Conservation (phyloP, 495 filamentous ascomycete genomes). For the Trichoderma asperelloides region DNA sequence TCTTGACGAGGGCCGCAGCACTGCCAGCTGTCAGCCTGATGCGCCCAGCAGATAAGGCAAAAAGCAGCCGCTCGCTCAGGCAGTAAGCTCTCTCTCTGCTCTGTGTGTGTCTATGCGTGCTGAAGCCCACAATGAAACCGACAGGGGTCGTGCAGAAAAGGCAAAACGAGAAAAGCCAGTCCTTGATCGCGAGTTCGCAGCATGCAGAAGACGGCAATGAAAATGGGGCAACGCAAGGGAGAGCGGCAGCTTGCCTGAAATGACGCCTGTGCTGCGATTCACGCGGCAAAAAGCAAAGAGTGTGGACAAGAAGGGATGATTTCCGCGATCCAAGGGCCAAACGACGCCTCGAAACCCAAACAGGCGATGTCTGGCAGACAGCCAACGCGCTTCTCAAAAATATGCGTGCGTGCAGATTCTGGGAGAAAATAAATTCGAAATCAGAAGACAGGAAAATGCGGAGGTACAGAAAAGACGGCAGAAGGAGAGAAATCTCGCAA, state of each 20-base stretch:
- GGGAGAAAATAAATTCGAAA: no score
- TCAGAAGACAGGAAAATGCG: background rate
- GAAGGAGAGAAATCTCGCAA: background rate
- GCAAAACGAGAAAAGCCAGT: background rate
- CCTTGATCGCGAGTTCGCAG: background rate
- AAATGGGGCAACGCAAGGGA: background rate
- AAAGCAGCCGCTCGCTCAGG: background rate
- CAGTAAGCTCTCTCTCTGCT: no score
- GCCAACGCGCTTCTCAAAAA: no score
- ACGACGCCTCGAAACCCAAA: background rate
- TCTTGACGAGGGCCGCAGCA: background rate
- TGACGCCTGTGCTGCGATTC: background rate
- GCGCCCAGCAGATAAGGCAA: background rate
- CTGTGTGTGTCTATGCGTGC: no score
- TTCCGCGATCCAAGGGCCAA: background rate
- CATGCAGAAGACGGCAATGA: background rate
- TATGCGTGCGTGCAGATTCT: no score
- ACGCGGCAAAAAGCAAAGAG: background rate
- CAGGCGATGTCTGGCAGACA: no score
- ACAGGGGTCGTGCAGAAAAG: no score
- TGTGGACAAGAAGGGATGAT: background rate
- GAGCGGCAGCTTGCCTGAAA: background rate
- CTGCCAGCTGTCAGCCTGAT: constrained; percentile 3
- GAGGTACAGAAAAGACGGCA: background rate
- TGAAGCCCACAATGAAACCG: no score